Percentiles rank a stretch among this genome's conserved stretches.
Conservation (phyloP, 768 basidiomycete species). For the Leucosporidium yakuticum region DNA sequence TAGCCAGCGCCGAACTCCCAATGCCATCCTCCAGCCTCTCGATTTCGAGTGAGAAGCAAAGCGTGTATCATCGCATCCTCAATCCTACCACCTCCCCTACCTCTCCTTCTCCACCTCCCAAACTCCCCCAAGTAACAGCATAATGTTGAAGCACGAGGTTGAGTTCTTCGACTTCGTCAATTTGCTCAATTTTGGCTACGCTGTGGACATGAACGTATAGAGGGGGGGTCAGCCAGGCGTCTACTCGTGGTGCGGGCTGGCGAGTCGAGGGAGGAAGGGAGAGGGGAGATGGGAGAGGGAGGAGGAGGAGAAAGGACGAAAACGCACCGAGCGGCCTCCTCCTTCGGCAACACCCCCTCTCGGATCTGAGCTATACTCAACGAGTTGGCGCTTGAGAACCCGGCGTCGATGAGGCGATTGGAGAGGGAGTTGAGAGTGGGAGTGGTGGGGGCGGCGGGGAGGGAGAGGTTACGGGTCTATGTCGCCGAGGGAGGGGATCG, state of each 20-base stretch:
- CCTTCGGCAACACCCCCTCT: conserved; percentile 45
- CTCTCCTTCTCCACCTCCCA: conserved; percentile 21
- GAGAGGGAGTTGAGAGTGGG: conserved; percentile 55
- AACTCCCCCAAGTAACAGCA: conserved; percentile 68
- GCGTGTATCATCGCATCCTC: too few relatives aligned
- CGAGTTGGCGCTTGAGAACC: conserved; percentile 46
- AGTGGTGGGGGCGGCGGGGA: conserved; percentile 68
- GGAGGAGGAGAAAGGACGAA: too few relatives aligned
- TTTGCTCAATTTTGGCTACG: conserved; percentile 70
- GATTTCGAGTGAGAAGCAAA: too few relatives aligned
- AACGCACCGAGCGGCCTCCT: conserved; percentile 59
- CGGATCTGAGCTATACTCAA: conserved; percentile 19
- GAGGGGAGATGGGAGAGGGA: too few relatives aligned
- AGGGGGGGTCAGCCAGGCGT: too few relatives aligned
- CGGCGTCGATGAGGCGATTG: conserved; percentile 55
- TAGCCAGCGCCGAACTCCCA: too few relatives aligned
- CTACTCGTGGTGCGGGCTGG: too few relatives aligned
- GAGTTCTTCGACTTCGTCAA: conserved; percentile 93
- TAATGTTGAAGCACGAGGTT: conserved; percentile 85
- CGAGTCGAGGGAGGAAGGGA: too few relatives aligned
- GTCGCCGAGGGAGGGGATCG: background rate
- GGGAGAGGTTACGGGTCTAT: conserved; percentile 63
- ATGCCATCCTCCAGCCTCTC: too few relatives aligned
- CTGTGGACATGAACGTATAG: too few relatives aligned
- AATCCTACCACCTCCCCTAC: background rate